Percentiles rank a stretch among this genome's conserved stretches.
These are phyloP conservation scores for Rhododendron simsii DNA, from an alignment of 148 eudicot species.

Conservation along the genomic window DNA sequence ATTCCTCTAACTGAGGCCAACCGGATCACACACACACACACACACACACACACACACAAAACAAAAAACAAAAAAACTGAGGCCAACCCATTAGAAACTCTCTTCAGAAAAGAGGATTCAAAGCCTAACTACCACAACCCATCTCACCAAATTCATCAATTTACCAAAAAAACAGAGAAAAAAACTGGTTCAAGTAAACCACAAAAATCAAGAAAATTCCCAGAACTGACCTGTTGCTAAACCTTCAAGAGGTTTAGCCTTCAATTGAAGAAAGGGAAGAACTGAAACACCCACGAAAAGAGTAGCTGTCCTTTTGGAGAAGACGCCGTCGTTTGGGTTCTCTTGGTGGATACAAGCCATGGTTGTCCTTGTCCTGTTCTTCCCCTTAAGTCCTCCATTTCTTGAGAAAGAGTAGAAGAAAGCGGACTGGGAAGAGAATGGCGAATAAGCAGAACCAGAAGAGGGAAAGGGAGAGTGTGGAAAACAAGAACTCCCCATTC, in stretches of 20 bases:
- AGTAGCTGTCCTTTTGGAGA: constrained; percentile 49
- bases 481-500: constrained; percentile 44
- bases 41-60: no score
- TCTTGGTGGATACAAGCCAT: constrained; percentile 36
- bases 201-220: not conserved
- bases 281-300: constrained; percentile 57
- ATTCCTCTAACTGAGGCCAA: not conserved
- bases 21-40: not conserved
- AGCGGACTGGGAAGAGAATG: constrained; percentile 25
- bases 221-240: constrained; percentile 35
- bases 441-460: constrained; percentile 18
- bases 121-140: not conserved
- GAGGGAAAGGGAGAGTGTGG: constrained; percentile 39
- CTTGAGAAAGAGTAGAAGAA: constrained; percentile 26
- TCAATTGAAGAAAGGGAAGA: constrained; percentile 50
- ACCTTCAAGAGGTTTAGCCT: constrained; percentile 27
- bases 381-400: constrained; percentile 34
- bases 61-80: not conserved
- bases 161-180: not conserved
- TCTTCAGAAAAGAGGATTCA: not conserved
- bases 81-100: not conserved
- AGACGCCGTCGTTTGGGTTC: constrained; percentile 22
- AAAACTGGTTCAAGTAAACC: not conserved
- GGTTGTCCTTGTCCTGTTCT: constrained; percentile 16
- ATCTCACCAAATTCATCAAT: not conserved